These are phyloP conservation scores for Luffa acutangula DNA, from an alignment of 306 rosid genomes.

Conservation along the genomic window DNA sequence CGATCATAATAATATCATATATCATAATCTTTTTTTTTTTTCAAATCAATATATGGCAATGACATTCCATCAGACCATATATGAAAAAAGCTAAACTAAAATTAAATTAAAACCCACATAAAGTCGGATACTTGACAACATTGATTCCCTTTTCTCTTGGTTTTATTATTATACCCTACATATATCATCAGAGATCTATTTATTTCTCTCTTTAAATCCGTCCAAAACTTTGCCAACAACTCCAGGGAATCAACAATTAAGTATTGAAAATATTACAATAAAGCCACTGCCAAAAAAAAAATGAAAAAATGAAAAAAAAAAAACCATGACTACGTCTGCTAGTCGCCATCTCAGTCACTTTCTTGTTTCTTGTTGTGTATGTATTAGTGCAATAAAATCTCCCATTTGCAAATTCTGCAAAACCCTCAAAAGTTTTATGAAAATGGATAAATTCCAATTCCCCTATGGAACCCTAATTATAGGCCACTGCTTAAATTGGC, in stretches of 20 bases:
- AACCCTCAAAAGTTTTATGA: neutral
- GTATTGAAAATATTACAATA: constrained; percentile 1
- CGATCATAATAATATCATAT: constrained; percentile 4
- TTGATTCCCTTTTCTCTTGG: constrained; percentile 81
- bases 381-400: constrained; percentile 14
- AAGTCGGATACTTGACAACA: constrained; percentile 87
- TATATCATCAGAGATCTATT: constrained; percentile 29
- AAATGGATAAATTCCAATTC: constrained; percentile 13
- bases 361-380: constrained; percentile 36
- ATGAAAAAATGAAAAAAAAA: constrained; percentile 12
- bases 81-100: constrained; percentile 27
- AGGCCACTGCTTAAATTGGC: constrained; percentile 22
- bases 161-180: constrained; percentile 35
- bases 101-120: constrained; percentile 21
- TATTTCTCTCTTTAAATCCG: constrained; percentile 28
- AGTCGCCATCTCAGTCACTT: constrained; percentile 36
- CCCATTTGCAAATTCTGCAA: constrained; percentile 15
- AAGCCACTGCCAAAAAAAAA: neutral
- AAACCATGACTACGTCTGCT: constrained; percentile 41
- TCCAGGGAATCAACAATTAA: constrained; percentile 55
- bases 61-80: constrained; percentile 52
- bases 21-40: constrained; percentile 30
- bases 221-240: constrained; percentile 87
- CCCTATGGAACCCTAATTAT: constrained; percentile 31
- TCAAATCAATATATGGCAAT: constrained; percentile 44